Evolutionary conservation across 345 rosid species (phyloP).

Genomic region (Eucalyptus victrix): DNA sequence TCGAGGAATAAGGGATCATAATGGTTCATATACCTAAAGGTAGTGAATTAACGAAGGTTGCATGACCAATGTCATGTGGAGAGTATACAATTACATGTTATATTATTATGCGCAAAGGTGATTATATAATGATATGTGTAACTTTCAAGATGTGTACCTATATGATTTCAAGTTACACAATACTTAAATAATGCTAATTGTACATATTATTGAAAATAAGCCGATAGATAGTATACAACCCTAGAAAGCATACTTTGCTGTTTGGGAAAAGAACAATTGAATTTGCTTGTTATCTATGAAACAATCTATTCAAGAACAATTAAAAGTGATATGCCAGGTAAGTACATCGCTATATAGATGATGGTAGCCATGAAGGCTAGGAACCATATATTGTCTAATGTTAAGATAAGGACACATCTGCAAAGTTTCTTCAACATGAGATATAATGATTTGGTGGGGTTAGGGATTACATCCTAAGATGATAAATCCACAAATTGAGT

Average conservation of each 20-base stretch:
- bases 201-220: too few relatives aligned
- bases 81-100: not conserved
- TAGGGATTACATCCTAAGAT: not conserved
- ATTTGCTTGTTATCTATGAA: too few relatives aligned
- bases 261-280: too few relatives aligned
- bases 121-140: not conserved
- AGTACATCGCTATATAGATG: too few relatives aligned
- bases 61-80: not conserved
- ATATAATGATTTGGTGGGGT: not conserved
- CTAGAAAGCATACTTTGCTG: too few relatives aligned
- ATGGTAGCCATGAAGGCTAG: too few relatives aligned
- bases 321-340: too few relatives aligned
- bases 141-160: not conserved
- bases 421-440: not conserved
- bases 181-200: too few relatives aligned
- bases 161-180: not conserved
- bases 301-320: too few relatives aligned
- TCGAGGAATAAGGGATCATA: fast-evolving
- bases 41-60: not conserved
- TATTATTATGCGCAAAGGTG: fast-evolving
- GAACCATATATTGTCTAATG: too few relatives aligned
- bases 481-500: fast-evolving
- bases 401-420: not conserved
- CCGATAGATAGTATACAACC: fast-evolving
- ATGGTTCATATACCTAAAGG: not conserved